These are phyloP conservation scores for Histomonas meleagridis DNA, from an alignment of 208 protist species.

Conservation along the genomic window DNA sequence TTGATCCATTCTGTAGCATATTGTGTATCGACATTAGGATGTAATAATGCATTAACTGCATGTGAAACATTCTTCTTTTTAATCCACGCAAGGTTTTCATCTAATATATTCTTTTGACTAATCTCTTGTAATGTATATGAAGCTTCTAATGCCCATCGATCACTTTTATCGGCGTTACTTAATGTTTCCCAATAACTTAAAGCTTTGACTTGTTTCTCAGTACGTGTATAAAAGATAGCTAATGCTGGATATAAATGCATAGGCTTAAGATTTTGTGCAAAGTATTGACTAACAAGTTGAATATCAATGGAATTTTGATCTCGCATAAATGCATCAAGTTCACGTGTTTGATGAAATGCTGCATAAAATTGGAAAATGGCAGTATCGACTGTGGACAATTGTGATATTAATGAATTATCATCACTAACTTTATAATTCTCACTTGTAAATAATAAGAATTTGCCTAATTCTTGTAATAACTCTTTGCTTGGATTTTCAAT, in stretches of 20 bases:
- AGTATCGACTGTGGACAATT: background rate
- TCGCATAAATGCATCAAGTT: background rate
- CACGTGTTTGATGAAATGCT: background rate
- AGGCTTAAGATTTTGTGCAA: background rate
- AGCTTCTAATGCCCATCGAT: background rate
- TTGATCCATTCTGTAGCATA: background rate
- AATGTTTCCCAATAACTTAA: background rate
- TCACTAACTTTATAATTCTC: background rate
- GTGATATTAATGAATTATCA: background rate
- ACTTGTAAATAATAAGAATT: background rate
- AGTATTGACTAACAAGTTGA: background rate
- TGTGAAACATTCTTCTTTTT: no score
- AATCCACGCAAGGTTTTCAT: background rate
- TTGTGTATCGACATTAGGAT: background rate
- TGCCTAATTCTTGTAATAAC: background rate
- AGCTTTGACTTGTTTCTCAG: background rate
- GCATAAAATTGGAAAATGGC: conserved; percentile 7
- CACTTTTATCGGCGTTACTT: background rate
- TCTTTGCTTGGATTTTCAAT: background rate
- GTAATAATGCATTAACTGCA: background rate
- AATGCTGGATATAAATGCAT: background rate
- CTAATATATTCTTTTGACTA: background rate
- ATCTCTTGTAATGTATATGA: background rate
- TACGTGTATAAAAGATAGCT: background rate
- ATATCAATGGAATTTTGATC: background rate